Percentiles rank a stretch among this genome's conserved stretches.
These are phyloP conservation scores for Linnemannia hyalina DNA, from an alignment of 192 early-diverging fungal species.

Conservation along the genomic window DNA sequence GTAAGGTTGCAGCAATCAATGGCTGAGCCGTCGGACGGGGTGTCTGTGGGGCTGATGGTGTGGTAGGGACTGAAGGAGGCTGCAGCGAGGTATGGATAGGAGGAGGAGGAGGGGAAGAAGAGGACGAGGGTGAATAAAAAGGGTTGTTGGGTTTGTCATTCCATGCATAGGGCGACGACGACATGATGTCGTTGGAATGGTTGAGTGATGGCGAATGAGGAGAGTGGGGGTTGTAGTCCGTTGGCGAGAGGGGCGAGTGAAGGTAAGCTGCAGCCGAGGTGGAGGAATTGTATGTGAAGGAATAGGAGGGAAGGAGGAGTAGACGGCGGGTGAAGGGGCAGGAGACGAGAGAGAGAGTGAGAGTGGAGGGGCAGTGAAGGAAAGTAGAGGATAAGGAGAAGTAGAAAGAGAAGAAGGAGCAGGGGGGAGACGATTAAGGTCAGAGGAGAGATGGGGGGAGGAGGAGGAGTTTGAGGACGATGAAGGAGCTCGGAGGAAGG, in stretches of 20 bases:
- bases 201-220: neutral
- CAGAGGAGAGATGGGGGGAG: neutral
- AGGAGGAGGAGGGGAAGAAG: neutral
- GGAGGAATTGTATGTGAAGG: neutral
- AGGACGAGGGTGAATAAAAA: neutral
- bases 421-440: neutral
- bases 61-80: neutral
- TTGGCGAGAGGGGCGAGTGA: neutral
- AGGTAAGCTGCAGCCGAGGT: too few species aligned
- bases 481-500: too few species aligned
- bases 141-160: neutral
- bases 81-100: neutral
- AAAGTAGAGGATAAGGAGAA: neutral
- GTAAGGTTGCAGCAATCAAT: too few species aligned
- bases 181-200: neutral
- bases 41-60: too few species aligned
- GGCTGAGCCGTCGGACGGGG: neutral
- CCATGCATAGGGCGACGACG: neutral
- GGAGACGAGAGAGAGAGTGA: neutral
- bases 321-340: neutral
- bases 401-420: neutral
- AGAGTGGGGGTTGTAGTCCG: neutral
- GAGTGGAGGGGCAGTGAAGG: neutral
- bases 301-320: neutral
- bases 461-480: neutral